Evolutionary conservation across 2,329 filamentous ascomycete genomes (phyloP), one percentile per base, ranked within the genome.

Genomic region (Fusarium oligoseptatum): DNA sequence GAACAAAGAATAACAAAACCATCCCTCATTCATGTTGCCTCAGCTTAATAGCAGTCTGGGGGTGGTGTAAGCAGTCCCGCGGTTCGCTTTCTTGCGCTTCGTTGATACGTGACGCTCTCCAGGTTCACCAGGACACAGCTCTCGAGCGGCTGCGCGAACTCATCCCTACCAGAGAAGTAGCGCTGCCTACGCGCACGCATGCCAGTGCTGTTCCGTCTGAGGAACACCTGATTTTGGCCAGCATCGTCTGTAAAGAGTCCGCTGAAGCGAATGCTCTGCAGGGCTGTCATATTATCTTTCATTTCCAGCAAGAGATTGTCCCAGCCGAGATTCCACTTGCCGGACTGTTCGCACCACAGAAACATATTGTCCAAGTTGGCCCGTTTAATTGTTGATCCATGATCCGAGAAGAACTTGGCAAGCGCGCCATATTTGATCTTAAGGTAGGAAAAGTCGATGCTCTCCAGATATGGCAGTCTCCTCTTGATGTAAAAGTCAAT

Each of bases 401-500:
- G 74, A 11, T 64, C 41, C 17, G 29, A 58, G 39, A 78, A 64
- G 6, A 78, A 73, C 3, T 32, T 57, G 22, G 66, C 69, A 29
- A 78, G 68, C 20, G 69, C 70, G 34, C 73, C 71, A 27, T 77
- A 68, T 14, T 62, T 62, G 12, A 78, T 29, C 11, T 68, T 45
- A 1, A 75, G 37, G 5, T 69, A 60, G 17, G 52, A 65, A 3
- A 78, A 39, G 11, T 75, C 61, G 2, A 78, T 48, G 32, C 52
- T 73, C n/a, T 78, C 68, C 6, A 78, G 73, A 12, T 75, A 36
- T n/a, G n/a, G n/a, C 12, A 78, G 65, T 17, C 36, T 63, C 8
- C 73, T 69, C 11, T 66, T 76, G 15, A 70, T 69, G 15, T 70
- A 69, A 32, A 78, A 77, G 15, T 67, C 73, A 3, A 60, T n/a